A percentile compares a stretch with the other conserved stretches of the same genome.
Conservation (phyloP, 495 filamentous ascomycete genomes). For the Neurospora discreta region DNA sequence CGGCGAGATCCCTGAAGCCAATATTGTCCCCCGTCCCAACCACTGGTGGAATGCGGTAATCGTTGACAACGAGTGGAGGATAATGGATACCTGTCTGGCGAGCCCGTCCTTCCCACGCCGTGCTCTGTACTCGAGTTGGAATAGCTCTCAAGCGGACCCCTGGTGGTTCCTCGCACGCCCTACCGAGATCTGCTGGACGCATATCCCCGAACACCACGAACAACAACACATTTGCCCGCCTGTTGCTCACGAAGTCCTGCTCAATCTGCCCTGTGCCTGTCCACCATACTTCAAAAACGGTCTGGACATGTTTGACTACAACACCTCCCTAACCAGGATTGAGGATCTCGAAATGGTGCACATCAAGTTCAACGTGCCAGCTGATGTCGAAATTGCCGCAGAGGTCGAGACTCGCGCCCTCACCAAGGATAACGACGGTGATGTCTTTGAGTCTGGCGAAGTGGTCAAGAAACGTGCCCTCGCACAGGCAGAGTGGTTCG, state of each 20-base stretch:
- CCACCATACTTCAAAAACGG: constrained; percentile 79
- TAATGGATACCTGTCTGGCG: constrained; percentile 91
- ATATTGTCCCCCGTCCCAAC: constrained; percentile 67
- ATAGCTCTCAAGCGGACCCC: constrained; percentile 58
- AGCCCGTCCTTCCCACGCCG: constrained; percentile 80
- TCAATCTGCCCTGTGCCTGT: constrained; percentile 74
- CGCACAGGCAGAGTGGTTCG: constrained; percentile 84
- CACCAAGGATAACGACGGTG: constrained; percentile 74
- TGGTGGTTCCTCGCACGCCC: constrained; percentile 91
- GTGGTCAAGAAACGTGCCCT: constrained; percentile 74
- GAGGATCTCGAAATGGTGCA: constrained; percentile 91
- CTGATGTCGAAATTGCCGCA: constrained; percentile 87
- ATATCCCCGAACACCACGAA: constrained; percentile 70
- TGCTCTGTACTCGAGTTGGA: constrained; percentile 59
- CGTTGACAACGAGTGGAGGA: constrained; percentile 89
- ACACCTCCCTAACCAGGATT: constrained; percentile 74
- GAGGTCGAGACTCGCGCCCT: constrained; percentile 79
- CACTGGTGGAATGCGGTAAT: constrained; percentile 98
- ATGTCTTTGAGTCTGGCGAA: constrained; percentile 88
- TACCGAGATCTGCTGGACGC: constrained; percentile 84
- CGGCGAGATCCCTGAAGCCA: constrained; percentile 70
- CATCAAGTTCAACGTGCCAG: constrained; percentile 71
- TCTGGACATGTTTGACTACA: constrained; percentile 73
- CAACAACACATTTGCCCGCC: constrained; percentile 92
- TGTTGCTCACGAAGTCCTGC: constrained; percentile 67